phyloP scores from a whole-genome alignment of 169 alveolate species.

The Pseudocohnilembus persalinus region DNA sequence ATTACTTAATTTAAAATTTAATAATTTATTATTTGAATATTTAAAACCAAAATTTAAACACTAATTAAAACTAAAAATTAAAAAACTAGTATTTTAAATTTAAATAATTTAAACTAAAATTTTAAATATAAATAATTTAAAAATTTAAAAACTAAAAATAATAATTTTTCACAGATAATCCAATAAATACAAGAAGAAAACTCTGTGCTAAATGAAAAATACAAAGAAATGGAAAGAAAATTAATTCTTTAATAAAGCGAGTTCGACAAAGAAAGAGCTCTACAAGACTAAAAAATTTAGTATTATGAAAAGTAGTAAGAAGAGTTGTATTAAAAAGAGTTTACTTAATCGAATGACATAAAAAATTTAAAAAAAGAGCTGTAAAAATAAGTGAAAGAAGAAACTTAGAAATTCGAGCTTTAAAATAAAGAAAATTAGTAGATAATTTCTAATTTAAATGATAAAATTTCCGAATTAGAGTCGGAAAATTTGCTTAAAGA shows the following conservation, averaged over 20 bases:
- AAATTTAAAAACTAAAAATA: no score
- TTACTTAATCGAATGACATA: conserved; percentile 56
- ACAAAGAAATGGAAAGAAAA: conserved; percentile 70
- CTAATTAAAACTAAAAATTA: no score
- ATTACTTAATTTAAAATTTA: no score
- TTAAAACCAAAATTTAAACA: no score
- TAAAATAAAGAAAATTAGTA: conserved; percentile 50
- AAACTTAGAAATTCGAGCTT: conserved; percentile 54
- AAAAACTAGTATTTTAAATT: no score
- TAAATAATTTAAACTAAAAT: no score
- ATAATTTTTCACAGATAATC: conserved; percentile 33
- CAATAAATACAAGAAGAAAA: conserved; percentile 50
- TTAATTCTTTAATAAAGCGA: conserved; percentile 56
- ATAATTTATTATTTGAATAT: no score
- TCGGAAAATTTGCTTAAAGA: conserved; percentile 36
- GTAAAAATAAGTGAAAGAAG: conserved; percentile 55
- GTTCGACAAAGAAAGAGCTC: conserved; percentile 77
- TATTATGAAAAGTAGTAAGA: conserved; percentile 62
- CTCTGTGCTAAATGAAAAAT: conserved; percentile 59
- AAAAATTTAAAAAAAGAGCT: conserved; percentile 68
- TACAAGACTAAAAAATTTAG: conserved; percentile 60
- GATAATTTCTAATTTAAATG: conserved; percentile 56
- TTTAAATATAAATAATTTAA: no score
- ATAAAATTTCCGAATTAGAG: conserved; percentile 69
- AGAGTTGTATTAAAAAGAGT: conserved; percentile 69